These are phyloP conservation scores for Pleochaeta shiraiana DNA, from an alignment of 2,329 filamentous ascomycete species.

Conservation along the genomic window DNA sequence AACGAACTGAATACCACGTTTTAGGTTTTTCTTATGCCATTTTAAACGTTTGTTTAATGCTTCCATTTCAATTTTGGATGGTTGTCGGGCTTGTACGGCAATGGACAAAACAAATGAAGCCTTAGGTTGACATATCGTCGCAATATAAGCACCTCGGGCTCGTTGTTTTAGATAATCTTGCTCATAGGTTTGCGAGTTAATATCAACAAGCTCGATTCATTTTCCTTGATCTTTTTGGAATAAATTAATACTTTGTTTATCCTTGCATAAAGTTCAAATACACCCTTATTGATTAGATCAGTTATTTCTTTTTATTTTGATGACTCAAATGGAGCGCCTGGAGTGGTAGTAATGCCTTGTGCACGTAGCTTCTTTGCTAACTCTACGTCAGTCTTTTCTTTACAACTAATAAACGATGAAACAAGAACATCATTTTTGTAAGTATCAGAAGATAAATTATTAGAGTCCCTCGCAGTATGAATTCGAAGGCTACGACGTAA, in stretches of 20 bases:
- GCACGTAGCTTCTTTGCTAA: neutral
- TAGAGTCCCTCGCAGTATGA: neutral
- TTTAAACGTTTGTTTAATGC: neutral
- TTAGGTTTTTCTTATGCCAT: neutral
- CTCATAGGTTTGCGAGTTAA: neutral
- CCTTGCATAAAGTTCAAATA: neutral
- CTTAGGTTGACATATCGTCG: neutral
- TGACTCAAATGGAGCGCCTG: neutral
- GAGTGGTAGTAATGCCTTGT: neutral
- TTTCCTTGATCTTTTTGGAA: slow-evolving; percentile 1
- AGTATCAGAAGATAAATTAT: neutral
- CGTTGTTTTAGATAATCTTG: neutral
- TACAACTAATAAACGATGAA: neutral
- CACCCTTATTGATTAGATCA: neutral
- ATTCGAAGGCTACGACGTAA: neutral
- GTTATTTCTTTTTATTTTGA: neutral
- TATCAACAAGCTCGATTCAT: neutral
- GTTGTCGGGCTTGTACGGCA: neutral
- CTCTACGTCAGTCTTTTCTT: neutral
- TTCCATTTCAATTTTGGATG: neutral
- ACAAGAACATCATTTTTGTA: neutral
- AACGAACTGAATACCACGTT: neutral
- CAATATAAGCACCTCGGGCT: neutral
- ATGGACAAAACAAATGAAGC: neutral
- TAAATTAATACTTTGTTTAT: neutral